Base-by-base conservation (phyloP, 192 early-diverging fungal species). In the Diversispora eburnea region DNA sequence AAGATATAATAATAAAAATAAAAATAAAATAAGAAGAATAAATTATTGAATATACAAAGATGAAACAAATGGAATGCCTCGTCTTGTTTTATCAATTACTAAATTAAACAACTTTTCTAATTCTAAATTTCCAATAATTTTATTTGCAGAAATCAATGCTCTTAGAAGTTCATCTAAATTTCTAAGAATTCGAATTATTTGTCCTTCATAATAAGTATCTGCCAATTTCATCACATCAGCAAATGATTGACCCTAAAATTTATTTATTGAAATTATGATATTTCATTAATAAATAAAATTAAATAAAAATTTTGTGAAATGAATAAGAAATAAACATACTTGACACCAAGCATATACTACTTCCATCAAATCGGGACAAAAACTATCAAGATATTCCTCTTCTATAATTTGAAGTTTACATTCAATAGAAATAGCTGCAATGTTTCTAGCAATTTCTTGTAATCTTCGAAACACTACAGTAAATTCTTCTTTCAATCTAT, bases 61-160 rank as follows among this genome's bases (percentile, higher is more conserved):
- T 12, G 89, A 89, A 19, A 95, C 95, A 85, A 97, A 99, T 25
- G 97, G 91, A 82, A 99, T 97, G 74, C 97, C 95, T 74, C 95
- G 86, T 82, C 96, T 94, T 80, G 97, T 93, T 82, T 91, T 92
- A 68, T 84, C 86, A 75, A 95, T 95, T 57, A 77, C 86, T 86
- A 93, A 91, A 12, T 91, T 87, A 85, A 99, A 97, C 83, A 96
- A 96, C 77, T 85, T 92, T 76, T 96, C 95, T 67, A 99, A 78
- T 75, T 96, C 94, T 3, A 85, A 87, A 77, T 99, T 97, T 64
- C 97, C 97, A 67, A 99, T 97, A 62, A 87, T 92, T 79, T 94
- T 96, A 33, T 95, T 89, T 4, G 97, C 97, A 57, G 86, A 82
- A 33, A 86, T 84, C 91, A 99, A 93, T 78, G 97, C 92, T 73